A percentile compares a stretch with the other conserved stretches of the same genome.
phyloP scores from a whole-genome alignment of 2,329 filamentous ascomycete genomes.

The Neoascochyta sp. region DNA sequence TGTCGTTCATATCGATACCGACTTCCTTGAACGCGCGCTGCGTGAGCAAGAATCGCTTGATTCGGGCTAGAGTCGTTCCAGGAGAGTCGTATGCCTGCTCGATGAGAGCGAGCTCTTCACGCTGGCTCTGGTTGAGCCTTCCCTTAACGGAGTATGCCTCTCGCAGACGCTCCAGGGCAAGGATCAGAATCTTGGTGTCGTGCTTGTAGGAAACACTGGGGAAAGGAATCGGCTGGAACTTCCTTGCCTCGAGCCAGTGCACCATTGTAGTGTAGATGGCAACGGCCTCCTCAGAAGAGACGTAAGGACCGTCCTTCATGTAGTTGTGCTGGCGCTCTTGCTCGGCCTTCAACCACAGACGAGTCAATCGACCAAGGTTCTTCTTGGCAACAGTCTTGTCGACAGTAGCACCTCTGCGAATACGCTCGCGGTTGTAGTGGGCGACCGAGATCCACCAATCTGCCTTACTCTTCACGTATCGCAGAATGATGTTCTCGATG shows the following conservation, averaged over 20 bases:
- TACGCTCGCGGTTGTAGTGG: conserved; percentile 97
- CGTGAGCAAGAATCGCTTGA: conserved; percentile 95
- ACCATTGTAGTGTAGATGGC: conserved; percentile 99
- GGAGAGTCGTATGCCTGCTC: conserved; percentile 98
- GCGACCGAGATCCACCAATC: conserved; percentile 99
- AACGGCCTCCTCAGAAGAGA: conserved; percentile 96
- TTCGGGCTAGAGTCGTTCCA: conserved; percentile 89
- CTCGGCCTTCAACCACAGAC: conserved; percentile 96
- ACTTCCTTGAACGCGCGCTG: conserved; percentile 99
- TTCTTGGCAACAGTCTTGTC: conserved; percentile 99
- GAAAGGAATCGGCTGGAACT: conserved; percentile 98
- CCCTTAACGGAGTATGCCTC: conserved; percentile 98
- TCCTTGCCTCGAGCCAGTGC: conserved; percentile 96
- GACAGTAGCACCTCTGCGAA: conserved; percentile 90
- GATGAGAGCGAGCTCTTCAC: conserved; percentile 92
- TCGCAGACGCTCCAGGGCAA: conserved; percentile 85
- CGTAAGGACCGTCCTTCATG: conserved; percentile 98
- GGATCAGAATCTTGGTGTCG: conserved; percentile 96
- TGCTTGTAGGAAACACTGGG: conserved; percentile 99
- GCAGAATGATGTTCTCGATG: conserved; percentile 97
- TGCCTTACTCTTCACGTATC: conserved; percentile 98
- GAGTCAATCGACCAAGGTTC: conserved; percentile 89
- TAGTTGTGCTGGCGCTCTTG: conserved; percentile 99
- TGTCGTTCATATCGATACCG: conserved; percentile 99
- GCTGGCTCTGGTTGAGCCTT: conserved; percentile 91